phyloP scores from a whole-genome alignment of 73 alveolate species.

The Paramecium pentaurelia region DNA sequence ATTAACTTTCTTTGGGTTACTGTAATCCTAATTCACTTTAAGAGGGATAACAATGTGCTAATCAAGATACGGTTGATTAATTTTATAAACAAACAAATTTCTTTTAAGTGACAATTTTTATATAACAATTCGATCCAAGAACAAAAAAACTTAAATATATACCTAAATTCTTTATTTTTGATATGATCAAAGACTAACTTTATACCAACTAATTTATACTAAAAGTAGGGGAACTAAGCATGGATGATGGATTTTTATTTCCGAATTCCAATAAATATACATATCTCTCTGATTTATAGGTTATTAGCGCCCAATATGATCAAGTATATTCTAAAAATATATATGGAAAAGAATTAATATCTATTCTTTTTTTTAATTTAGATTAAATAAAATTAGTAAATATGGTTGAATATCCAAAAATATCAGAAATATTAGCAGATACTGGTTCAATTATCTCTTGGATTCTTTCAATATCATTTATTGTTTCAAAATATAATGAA shows the following conservation, averaged over 20 bases:
- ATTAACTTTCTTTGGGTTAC: neutral
- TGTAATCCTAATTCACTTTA: neutral
- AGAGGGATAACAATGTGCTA: neutral
- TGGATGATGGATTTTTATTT: neutral
- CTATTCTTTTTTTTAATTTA: neutral
- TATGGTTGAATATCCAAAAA: neutral
- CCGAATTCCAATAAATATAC: neutral
- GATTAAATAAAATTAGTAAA: neutral
- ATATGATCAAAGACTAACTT: neutral
- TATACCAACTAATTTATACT: too few species aligned
- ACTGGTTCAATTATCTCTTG: neutral
- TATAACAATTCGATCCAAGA: neutral
- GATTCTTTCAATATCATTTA: neutral
- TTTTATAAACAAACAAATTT: neutral
- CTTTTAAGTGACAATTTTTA: neutral
- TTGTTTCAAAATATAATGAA: neutral
- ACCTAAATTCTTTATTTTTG: neutral
- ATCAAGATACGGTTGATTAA: neutral
- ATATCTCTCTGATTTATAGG: neutral
- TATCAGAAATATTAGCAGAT: conserved; percentile 16
- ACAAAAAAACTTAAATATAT: neutral
- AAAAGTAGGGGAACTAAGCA: neutral
- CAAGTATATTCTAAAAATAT: neutral
- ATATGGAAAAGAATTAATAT: neutral
- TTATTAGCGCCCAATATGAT: too few species aligned